Evolutionary conservation across 495 filamentous ascomycete genomes (phyloP), one percentile per base, ranked within the genome.

Genomic region (Daldinia loculata): DNA sequence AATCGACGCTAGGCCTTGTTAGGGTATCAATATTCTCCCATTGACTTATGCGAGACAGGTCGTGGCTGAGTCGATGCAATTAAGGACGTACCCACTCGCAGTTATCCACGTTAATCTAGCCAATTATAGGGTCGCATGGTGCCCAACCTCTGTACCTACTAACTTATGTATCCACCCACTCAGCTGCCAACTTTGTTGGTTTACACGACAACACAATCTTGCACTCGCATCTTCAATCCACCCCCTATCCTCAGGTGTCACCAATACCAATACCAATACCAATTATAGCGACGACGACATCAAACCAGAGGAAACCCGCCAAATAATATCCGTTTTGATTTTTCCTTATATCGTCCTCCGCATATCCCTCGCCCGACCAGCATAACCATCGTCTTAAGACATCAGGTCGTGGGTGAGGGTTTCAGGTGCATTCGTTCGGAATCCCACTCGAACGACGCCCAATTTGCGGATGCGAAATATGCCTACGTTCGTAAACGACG

Each of bases 401-500:
- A 55, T 32, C 2, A 34, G 43, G 24, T 48, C 43, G 56, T 34
- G 70, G 61, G 66, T 66, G 70, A 73, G 70, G 70, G 70, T 69
- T 69, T 66, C 70, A 62, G 62, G 65, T 69, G 61, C 38, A 27
- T 68, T 63, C 51, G 56, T 60, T 63, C 41, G 58, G 7, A 59
- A 22, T 69, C 29, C 68, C 29, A 17, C 12, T 58, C 62, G 27
- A 36, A 67, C 56, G 61, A 66, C 41, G 36, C 39, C 66, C 72
- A 75, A 72, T 59, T 61, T 58, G 65, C 70, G 53, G 78, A 57
- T 70, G 63, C 62, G 27, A 65, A 72, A 84, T 75, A 89, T 89
- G 87, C 87, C 87, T 79, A 86, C 85, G 63, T 86, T 88, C 77
- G 53, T 88, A 77, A 78, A 83, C 68, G 85, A 86, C 77, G 80